A percentile compares a stretch with the other conserved stretches of the same genome.
Evolutionary conservation across 75 land plant genomes (phyloP).

Genomic region (Pseudotsuga menziesii): DNA sequence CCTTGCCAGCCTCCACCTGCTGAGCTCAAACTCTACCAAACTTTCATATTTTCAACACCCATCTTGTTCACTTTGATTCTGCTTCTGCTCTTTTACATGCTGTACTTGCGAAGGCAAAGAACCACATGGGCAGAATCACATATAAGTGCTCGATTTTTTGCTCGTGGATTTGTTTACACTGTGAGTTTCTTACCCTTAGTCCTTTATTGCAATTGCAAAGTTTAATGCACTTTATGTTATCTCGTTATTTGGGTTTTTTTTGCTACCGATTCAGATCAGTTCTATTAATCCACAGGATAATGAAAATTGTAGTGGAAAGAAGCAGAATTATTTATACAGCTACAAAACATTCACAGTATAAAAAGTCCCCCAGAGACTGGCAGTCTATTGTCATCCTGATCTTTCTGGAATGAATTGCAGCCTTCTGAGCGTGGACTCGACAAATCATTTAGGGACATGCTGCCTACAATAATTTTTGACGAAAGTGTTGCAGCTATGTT

Average conservation of each 20-base stretch:
- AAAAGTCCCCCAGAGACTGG: no score
- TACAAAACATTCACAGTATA: no score
- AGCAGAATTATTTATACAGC: no score
- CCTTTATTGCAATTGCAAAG: no score
- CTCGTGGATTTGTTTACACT: slow-evolving; percentile 12
- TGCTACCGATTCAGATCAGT: no score
- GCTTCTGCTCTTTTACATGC: slow-evolving; percentile 57
- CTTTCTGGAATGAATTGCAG: slow-evolving; percentile 14
- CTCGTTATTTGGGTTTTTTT: no score
- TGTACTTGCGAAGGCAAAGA: slow-evolving; percentile 48
- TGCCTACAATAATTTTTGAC: slow-evolving; percentile 54
- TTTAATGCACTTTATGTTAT: background rate
- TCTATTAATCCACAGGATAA: no score
- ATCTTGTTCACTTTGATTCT: slow-evolving; percentile 68
- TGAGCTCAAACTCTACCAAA: slow-evolving; percentile 57
- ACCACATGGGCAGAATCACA: slow-evolving; percentile 41
- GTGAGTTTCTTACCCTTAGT: slow-evolving; percentile 5
- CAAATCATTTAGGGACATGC: slow-evolving; percentile 60
- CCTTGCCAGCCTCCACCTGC: slow-evolving; percentile 12
- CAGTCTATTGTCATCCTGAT: background rate
- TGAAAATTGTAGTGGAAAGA: no score
- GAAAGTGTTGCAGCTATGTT: slow-evolving; percentile 35
- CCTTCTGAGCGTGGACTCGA: slow-evolving; percentile 49
- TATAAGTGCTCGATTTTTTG: slow-evolving; percentile 22
- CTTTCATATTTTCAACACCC: slow-evolving; percentile 66